Base-by-base conservation (phyloP, 2,329 filamentous ascomycete species). In the Phoma sp. region DNA sequence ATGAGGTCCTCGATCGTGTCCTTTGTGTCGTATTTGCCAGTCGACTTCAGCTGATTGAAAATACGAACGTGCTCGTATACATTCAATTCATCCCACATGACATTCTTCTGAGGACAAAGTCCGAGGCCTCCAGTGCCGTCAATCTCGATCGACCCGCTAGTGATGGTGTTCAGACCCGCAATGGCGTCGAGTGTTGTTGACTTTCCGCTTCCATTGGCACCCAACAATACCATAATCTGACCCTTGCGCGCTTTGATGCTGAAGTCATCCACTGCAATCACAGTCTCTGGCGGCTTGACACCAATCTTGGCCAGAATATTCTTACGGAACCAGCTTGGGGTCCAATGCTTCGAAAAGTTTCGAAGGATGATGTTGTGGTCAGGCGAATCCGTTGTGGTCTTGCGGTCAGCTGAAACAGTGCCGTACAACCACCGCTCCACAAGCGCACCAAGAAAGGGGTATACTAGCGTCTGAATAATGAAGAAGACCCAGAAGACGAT, bases 91-190 rank as follows among this genome's bases (percentile, higher is more conserved):
- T 93, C 89, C 92, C 93, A 97, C 29, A 97, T 82, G 5, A 97
- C 93, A 65, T 97, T 97, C 79, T 93, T 93, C 71, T 97, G 93
- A 0, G 93, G 93, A 52, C 91, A 93, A 37, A 96, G 87, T 11
- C 93, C 93, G 18, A 97, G 82, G 0, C 90, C 91, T 8, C 90
- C 90, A 8, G 86, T 87, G 0, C 87, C 88, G 60, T 93, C 87
- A 40, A 96, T 87, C 23, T 84, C 85, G 61, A 97, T 95, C 3
- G 82, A 81, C 2, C 93, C 93, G 53, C 83, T 86, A 0, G 90
- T 91, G 22, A 93, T 81, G 39, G 85, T 89, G 64, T 88, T 91
- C 45, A 93, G 83, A 3, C 93, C 93, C 9, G 91, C 89, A 60
- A 97, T 93, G 5, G 89, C 89, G 68, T 96, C 91, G 4, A 97